phyloP scores from a whole-genome alignment of 768 basidiomycete genomes.

The Podaxis sp. region DNA sequence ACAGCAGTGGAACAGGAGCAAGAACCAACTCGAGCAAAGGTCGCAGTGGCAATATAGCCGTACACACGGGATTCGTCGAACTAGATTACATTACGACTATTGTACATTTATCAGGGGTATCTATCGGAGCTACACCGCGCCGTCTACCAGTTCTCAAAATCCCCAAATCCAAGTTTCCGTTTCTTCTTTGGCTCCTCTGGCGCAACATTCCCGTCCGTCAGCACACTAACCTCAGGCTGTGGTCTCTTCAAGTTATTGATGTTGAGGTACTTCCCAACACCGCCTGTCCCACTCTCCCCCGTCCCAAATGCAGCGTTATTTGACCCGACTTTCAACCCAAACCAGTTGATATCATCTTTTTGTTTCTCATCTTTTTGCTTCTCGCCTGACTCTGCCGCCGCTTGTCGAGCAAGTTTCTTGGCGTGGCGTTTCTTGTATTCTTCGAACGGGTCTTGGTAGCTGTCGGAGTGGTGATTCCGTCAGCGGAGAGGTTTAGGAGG shows the following conservation, averaged over 20 bases:
- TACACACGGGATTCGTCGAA: neutral
- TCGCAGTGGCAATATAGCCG: constrained; percentile 33
- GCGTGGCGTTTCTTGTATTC: constrained; percentile 83
- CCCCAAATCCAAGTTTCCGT: constrained; percentile 85
- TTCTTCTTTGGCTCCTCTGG: constrained; percentile 70
- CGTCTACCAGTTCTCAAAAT: constrained; percentile 78
- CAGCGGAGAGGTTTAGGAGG: neutral
- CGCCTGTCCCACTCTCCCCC: constrained; percentile 36
- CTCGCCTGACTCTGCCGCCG: constrained; percentile 36
- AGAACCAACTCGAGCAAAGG: constrained; percentile 22
- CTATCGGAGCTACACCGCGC: neutral
- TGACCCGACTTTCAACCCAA: constrained; percentile 80
- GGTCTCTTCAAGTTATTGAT: constrained; percentile 38
- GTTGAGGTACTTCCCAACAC: constrained; percentile 81
- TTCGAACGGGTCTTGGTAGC: constrained; percentile 94
- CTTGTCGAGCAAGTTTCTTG: constrained; percentile 69
- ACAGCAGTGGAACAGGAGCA: constrained; percentile 14
- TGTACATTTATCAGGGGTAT: constrained; percentile 8
- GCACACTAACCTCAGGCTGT: constrained; percentile 28
- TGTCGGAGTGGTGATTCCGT: constrained; percentile 27
- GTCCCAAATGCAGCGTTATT: constrained; percentile 28
- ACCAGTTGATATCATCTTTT: constrained; percentile 81
- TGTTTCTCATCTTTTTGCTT: constrained; percentile 46
- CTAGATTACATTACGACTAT: neutral
- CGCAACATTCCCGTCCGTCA: constrained; percentile 12